Evolutionary conservation across 202 grass and related monocot genomes (phyloP).

Genomic region (Saccharum hybrid): DNA sequence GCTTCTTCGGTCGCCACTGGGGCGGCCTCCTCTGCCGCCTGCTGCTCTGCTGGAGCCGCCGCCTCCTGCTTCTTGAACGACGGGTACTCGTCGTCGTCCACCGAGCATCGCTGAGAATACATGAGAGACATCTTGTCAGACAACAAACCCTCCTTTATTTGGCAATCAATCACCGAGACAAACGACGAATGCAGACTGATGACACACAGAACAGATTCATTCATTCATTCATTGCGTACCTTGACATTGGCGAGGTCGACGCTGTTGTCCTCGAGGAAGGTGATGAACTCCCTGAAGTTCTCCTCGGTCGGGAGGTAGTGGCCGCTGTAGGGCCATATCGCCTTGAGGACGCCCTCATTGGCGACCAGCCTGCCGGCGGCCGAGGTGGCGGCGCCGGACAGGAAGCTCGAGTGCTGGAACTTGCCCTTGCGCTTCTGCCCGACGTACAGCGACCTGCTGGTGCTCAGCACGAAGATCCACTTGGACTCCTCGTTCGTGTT

Average conservation of each 20-base stretch:
- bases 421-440: constrained; percentile 95
- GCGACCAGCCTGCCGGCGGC: constrained; percentile 85
- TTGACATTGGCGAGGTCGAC: constrained; percentile 92
- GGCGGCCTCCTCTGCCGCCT: constrained; percentile 10
- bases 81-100: constrained; percentile 77
- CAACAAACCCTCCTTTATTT: too few relatives aligned
- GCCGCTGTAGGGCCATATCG: constrained; percentile 99
- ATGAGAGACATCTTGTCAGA: constrained; percentile 40
- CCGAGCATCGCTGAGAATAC: constrained; percentile 72
- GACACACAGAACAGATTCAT: too few relatives aligned
- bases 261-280: constrained; percentile 79
- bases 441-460: constrained; percentile 77
- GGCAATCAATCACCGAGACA: too few relatives aligned
- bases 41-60: background rate
- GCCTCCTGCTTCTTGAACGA: constrained; percentile 48
- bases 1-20: background rate
- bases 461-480: constrained; percentile 99
- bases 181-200: too few relatives aligned
- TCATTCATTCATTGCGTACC: too few relatives aligned
- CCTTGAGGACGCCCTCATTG: constrained; percentile 75
- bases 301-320: constrained; percentile 96
- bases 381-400: constrained; percentile 80
- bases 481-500: constrained; percentile 79
- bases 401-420: constrained; percentile 98
- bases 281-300: constrained; percentile 91